Evolutionary conservation across 2,329 filamentous ascomycete species (phyloP), one percentile per base, ranked within the genome.

Genomic region (Phaeosphaeria sp.): DNA sequence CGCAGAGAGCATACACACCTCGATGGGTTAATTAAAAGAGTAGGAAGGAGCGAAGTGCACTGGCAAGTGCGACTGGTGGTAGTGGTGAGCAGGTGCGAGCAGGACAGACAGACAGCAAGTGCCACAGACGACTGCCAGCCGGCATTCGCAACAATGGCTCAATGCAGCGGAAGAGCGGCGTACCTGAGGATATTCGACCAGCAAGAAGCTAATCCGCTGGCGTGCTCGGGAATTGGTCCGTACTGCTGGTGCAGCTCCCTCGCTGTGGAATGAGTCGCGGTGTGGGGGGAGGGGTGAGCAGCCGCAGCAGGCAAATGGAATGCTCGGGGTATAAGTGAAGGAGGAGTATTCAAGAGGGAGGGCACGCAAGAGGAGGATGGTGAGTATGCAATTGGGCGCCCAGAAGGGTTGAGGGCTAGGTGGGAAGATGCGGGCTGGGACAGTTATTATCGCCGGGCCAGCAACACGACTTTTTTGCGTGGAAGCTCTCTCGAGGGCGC

Each of bases 121-220:
- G 30, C 30, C 13, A 13, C 30, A 36, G 3, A 15, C 52, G 5
- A 53, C 49, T 47, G 33, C 58, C 33, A 42, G 36, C 41, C 47
- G 50, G 22, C 50, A 17, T 39, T 67, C 60, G 61, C 62, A 64
- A 65, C 15, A 59, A 56, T 46, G n/a, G 25, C 63, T 55, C 56
- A 50, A 64, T 64, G 53, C 11, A 39, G 33, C 11, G 17, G n/a
- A 4, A 23, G 11, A 48, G 43, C 30, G 33, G n/a, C n/a, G 6
- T 50, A 54, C 52, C 52, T 54, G 18, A 25, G 11, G 21, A n/a
- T 25, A 48, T 22, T 52, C 44, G 58, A 50, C 52, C 54, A 59
- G 70, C 67, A 62, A 74, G 73, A 76, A 77, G 63, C 67, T 67
- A 76, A 76, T 77, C 73, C 71, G 68, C 73, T 63, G 50, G 46